Evolutionary conservation across 306 rosid genomes (phyloP), one percentile per base, ranked within the genome.

Genomic region (Spatholobus suberectus): DNA sequence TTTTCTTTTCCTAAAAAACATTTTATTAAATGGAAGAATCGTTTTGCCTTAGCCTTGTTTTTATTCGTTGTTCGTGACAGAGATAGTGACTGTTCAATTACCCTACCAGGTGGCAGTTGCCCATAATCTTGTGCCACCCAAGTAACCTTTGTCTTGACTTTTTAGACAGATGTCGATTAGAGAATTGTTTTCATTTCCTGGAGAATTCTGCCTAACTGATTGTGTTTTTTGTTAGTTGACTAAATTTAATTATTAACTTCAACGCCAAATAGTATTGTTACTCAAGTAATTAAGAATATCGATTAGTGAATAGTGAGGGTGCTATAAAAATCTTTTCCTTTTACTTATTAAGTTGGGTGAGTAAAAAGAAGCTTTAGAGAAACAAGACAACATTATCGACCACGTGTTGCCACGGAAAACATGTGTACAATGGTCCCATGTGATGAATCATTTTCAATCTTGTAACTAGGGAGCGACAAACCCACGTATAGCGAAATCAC

Each of bases 321-420:
- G 6, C 67, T n/a, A 78, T 29, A 24, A 38, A 41, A 52, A 54
- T 8, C 77, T 26, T 40, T 29, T 41, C 11, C 15, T 3, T 66
- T 75, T 55, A 15, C 26, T 24, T 14, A 13, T 65, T 5, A 15
- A 37, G 21, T 37, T 79, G 17, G 20, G 35, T 38, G 15, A n/a
- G 23, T 35, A 38, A 74, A 62, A 70, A 27, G 59, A 38, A 43
- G 29, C 69, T 62, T 73, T 65, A 52, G 49, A 66, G 58, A 47
- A 51, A 66, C 70, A 52, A 66, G 63, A 75, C 70, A 75, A 75
- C 77, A 66, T 75, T 1, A 74, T 54, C 34, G 21, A 77, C 73
- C 83, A 83, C 86, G 79, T 77, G 86, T 59, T 57, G 37, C 82
- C 73, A 47, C 6, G 15, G 27, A 29, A 69, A 76, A 83, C 82